Evolutionary conservation across 257 asterid species (phyloP).

Genomic region (Petunia axillaris): DNA sequence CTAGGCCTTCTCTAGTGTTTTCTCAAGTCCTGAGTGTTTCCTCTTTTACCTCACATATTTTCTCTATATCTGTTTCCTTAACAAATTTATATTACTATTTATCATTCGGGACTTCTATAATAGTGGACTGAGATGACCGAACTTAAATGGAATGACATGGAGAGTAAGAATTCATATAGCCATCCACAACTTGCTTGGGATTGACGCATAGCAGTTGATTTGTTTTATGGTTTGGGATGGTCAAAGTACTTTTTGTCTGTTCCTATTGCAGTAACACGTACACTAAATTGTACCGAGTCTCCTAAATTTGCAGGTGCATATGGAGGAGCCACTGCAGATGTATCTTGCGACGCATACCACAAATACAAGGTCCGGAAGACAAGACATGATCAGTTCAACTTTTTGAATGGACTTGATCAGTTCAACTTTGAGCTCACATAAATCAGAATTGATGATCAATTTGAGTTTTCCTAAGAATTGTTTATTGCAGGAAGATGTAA

Average conservation of each 20-base stretch:
- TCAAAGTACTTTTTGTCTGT: neutral
- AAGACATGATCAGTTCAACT: neutral
- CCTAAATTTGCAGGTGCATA: neutral
- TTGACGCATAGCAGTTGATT: too few species aligned
- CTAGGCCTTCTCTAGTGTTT: too few species aligned
- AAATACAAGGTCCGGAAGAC: constrained; percentile 35
- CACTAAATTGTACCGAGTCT: neutral
- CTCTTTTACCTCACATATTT: too few species aligned
- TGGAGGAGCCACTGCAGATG: constrained; percentile 36
- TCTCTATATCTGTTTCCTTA: too few species aligned
- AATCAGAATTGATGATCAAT: neutral
- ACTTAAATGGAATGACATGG: too few species aligned
- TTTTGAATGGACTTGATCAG: too few species aligned
- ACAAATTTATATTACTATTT: too few species aligned
- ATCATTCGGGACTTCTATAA: too few species aligned
- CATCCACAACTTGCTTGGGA: too few species aligned
- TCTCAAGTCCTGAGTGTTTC: too few species aligned
- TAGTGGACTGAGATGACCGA: too few species aligned
- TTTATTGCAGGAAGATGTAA: constrained; percentile 38
- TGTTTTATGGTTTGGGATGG: neutral
- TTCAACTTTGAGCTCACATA: neutral
- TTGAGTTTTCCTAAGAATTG: neutral
- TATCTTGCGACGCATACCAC: constrained; percentile 42
- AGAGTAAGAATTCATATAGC: too few species aligned
- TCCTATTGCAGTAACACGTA: neutral